These are phyloP conservation scores for bread wheat (Triticum aestivum) DNA, from an alignment of 176 grass and related monocot species.

Conservation along the genomic window IWGSC_CS_RefSeq_v2.1 NC_057794.1:530919729-530920228, in stretches of 20 bases:
- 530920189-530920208: neutral
- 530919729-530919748: neutral
- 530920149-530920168: neutral
- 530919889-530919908: neutral
- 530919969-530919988: neutral
- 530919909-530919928: neutral
- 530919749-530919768: neutral
- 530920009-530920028: neutral
- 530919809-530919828: neutral
- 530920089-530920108: too few relatives aligned
- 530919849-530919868: neutral
- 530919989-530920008: neutral
- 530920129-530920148: too few relatives aligned
- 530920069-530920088: neutral
- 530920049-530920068: neutral
- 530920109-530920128: too few relatives aligned
- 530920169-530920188: neutral
- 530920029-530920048: neutral
- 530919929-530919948: neutral
- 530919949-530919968: neutral
- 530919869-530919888: neutral
- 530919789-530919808: neutral
- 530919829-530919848: neutral
- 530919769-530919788: neutral
- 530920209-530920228: neutral